Evolutionary conservation across 2,329 filamentous ascomycete genomes (phyloP).

Genomic region (Colletotrichum sp.): DNA sequence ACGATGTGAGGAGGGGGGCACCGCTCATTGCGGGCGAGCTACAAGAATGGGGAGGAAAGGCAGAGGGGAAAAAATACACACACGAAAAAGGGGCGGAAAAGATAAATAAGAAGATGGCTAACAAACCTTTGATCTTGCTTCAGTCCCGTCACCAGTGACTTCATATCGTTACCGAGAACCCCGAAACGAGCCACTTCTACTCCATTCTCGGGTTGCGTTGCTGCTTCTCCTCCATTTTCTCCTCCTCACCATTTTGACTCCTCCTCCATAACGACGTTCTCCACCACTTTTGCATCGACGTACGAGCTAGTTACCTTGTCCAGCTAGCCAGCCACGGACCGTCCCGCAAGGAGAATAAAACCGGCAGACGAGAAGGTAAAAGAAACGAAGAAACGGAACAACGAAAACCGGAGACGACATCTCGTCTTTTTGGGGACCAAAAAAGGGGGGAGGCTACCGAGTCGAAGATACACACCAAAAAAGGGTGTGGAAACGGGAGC

Average conservation of each 20-base stretch:
- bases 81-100: neutral
- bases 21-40: neutral
- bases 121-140: conserved; percentile 14
- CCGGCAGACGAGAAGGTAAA: neutral
- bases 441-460: neutral
- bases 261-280: conserved; percentile 5
- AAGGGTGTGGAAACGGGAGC: neutral
- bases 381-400: neutral
- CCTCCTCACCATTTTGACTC: neutral
- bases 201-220: conserved; percentile 5
- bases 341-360: conserved; percentile 2
- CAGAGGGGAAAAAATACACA: neutral
- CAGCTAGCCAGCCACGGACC: conserved; percentile 11
- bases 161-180: conserved; percentile 12
- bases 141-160: conserved; percentile 14
- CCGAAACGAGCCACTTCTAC: conserved; percentile 18
- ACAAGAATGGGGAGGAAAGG: neutral
- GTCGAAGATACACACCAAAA: neutral
- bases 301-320: neutral
- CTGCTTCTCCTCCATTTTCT: neutral
- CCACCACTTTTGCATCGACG: conserved; percentile 1
- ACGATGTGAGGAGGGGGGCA: neutral
- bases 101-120: conserved; percentile 21
- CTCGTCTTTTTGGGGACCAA: neutral
- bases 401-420: neutral